phyloP scores from a whole-genome alignment of 495 filamentous ascomycete species.

The Aspergillus sclerotioniger region DNA sequence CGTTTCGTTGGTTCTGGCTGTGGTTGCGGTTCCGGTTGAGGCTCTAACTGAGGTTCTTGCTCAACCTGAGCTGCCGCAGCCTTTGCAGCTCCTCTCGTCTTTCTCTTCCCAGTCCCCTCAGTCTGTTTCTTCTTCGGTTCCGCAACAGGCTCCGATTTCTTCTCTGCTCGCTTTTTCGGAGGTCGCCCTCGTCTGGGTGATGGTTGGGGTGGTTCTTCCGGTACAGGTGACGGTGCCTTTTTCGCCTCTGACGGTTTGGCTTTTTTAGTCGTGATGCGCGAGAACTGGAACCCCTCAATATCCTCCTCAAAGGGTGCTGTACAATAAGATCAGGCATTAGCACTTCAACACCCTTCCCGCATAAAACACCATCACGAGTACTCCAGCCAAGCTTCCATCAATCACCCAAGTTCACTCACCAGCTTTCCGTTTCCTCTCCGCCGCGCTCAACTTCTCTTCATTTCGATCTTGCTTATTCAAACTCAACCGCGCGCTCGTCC shows the following conservation, averaged over 20 bases:
- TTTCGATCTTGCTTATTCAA: conserved; percentile 37
- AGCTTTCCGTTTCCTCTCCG: conserved; percentile 43
- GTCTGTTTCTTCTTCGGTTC: conserved; percentile 25
- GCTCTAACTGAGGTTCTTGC: conserved; percentile 21
- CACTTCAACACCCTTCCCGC: not conserved
- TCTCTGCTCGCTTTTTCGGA: conserved; percentile 37
- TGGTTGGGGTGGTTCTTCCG: conserved; percentile 33
- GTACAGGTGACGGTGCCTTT: conserved; percentile 23
- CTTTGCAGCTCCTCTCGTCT: conserved; percentile 23
- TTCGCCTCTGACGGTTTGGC: conserved; percentile 28
- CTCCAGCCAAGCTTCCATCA: not conserved
- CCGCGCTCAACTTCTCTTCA: conserved; percentile 24
- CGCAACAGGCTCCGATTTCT: conserved; percentile 19
- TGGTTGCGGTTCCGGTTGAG: conserved; percentile 5
- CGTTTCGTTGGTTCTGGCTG: conserved; percentile 20
- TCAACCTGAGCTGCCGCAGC: conserved; percentile 17
- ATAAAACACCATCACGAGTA: not conserved
- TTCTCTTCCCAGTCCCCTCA: conserved; percentile 26
- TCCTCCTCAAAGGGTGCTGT: conserved; percentile 52
- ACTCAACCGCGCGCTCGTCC: conserved; percentile 42
- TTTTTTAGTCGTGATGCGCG: conserved; percentile 47
- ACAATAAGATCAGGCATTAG: conserved; percentile 14
- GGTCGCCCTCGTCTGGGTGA: conserved; percentile 40
- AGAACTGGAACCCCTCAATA: conserved; percentile 54
- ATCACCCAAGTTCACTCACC: conserved; percentile 34